Percentiles rank a stretch among this genome's conserved stretches.
These are phyloP conservation scores for Metarhizium album DNA, from an alignment of 2,329 filamentous ascomycete species.

Conservation along the genomic window DNA sequence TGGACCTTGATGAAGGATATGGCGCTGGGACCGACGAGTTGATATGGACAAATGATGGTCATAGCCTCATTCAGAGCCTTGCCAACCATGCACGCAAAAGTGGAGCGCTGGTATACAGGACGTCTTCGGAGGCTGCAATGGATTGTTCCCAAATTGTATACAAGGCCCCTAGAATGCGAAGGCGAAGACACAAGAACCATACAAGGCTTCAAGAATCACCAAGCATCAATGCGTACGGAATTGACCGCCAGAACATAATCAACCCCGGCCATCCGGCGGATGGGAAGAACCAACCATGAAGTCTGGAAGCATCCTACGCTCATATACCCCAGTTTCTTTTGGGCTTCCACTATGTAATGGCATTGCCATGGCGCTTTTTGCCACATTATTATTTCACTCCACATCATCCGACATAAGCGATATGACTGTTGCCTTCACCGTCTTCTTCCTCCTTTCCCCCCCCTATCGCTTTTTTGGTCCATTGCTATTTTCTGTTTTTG, in stretches of 20 bases:
- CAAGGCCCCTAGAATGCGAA: slow-evolving; percentile 8
- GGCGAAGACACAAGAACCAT: slow-evolving; percentile 7
- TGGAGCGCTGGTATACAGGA: slow-evolving; percentile 5
- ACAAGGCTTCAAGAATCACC: background rate
- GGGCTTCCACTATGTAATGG: background rate
- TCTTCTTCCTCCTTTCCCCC: background rate
- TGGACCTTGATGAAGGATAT: slow-evolving; percentile 8
- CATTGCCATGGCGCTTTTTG: background rate
- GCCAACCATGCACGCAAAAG: slow-evolving; percentile 2
- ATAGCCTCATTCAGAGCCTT: background rate
- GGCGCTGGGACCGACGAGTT: slow-evolving; percentile 6
- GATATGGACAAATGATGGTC: background rate
- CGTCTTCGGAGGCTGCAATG: slow-evolving; percentile 9
- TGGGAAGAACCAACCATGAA: background rate
- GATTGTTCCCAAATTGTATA: slow-evolving; percentile 8
- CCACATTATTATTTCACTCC: background rate
- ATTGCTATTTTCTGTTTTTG: no score
- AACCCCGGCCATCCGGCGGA: background rate
- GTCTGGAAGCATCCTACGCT: background rate
- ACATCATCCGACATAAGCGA: background rate
- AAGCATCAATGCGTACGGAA: background rate
- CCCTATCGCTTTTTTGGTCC: no score
- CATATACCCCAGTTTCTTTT: background rate
- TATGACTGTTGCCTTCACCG: background rate
- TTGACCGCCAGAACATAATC: background rate